Conservation (phyloP, 2,329 filamentous ascomycete genomes). For the Lachnellula cervina region DNA sequence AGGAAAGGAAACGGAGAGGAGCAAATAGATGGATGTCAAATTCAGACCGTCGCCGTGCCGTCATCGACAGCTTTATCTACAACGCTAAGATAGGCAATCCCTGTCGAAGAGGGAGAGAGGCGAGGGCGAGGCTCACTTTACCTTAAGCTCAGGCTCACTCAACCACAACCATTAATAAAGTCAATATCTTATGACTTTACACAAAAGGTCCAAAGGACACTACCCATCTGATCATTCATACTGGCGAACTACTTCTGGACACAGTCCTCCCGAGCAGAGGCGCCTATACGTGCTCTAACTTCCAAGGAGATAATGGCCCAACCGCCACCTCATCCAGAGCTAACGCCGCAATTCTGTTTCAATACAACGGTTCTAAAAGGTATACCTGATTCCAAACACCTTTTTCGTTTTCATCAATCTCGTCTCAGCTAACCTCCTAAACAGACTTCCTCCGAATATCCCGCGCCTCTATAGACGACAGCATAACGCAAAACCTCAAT, state of each 20-base stretch:
- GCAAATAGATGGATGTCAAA: background rate
- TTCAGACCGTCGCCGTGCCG: background rate
- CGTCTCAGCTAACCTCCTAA: constrained; percentile 1
- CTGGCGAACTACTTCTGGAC: constrained; percentile 31
- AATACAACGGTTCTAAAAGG: constrained; percentile 64
- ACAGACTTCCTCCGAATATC: constrained; percentile 88
- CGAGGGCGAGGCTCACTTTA: no score
- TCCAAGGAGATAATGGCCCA: constrained; percentile 26
- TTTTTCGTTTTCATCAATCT: background rate
- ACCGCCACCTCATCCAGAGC: constrained; percentile 36
- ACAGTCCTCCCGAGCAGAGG: constrained; percentile 25
- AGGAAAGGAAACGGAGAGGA: background rate
- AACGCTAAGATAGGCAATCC: background rate
- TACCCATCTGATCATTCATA: constrained; percentile 12
- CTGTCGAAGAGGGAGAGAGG: background rate
- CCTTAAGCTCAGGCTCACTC: no score
- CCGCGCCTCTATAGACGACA: constrained; percentile 81
- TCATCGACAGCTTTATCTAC: constrained; percentile 14
- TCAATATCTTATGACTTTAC: background rate
- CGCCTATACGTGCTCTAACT: constrained; percentile 5
- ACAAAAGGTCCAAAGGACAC: background rate
- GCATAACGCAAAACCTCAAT: constrained; percentile 89
- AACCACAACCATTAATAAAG: no score
- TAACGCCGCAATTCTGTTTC: constrained; percentile 76
- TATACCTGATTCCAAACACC: constrained; percentile 31